phyloP scores from a whole-genome alignment of 148 eudicot species.

The Dianthus caryophyllus region DNA sequence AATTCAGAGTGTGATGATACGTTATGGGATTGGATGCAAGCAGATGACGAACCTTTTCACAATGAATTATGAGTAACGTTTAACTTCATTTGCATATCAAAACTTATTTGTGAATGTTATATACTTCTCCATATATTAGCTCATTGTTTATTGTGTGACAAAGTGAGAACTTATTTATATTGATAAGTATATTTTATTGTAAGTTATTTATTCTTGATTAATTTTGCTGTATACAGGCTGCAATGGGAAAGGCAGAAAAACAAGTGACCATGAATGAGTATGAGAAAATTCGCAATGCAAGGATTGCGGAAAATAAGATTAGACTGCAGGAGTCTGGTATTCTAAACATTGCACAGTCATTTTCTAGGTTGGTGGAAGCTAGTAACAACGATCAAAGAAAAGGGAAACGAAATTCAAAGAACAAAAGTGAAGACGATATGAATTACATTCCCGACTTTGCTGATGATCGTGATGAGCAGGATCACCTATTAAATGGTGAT shows the following conservation, averaged over 20 bases:
- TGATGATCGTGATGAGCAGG: not conserved
- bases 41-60: not conserved
- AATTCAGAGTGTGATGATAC: conserved; percentile 9
- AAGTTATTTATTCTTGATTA: too few species aligned
- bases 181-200: too few species aligned
- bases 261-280: not conserved
- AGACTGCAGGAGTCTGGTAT: not conserved
- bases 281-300: not conserved
- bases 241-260: not conserved
- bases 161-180: too few species aligned
- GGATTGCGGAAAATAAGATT: not conserved
- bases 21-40: conserved; percentile 5
- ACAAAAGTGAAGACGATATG: not conserved
- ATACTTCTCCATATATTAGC: too few species aligned
- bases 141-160: too few species aligned
- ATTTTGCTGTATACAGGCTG: too few species aligned
- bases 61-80: not conserved
- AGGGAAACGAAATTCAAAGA: not conserved
- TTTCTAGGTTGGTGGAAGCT: too few species aligned
- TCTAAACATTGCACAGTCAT: too few species aligned
- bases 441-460: not conserved
- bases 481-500: not conserved
- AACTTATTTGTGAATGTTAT: too few species aligned
- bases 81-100: not conserved
- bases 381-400: not conserved